A percentile compares a stretch with the other conserved stretches of the same genome.
phyloP scores from a whole-genome alignment of 2,329 filamentous ascomycete genomes.

The Endoconidiophora polonica region DNA sequence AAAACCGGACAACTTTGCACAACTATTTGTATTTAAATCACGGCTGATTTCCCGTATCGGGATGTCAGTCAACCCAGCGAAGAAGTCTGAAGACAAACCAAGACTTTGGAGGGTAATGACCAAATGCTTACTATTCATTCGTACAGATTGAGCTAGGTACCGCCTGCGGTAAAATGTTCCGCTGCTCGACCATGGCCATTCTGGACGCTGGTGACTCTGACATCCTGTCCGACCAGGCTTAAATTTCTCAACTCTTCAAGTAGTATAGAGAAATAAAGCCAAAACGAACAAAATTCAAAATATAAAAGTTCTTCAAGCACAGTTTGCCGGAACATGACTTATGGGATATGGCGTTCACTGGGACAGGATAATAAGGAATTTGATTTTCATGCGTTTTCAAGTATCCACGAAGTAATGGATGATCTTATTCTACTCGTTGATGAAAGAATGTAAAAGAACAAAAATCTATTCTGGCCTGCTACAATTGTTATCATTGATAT shows the following conservation, averaged over 20 bases:
- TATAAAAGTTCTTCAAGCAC: slow-evolving; percentile 2
- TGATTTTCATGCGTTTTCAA: slow-evolving; percentile 5
- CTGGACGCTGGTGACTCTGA: slow-evolving; percentile 97
- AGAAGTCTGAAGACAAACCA: slow-evolving; percentile 48
- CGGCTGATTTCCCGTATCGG: no score
- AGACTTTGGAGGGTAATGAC: slow-evolving; percentile 72
- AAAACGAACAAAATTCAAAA: slow-evolving; percentile 7
- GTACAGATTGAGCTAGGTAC: slow-evolving; percentile 91
- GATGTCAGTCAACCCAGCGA: slow-evolving; percentile 53
- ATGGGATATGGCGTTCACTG: slow-evolving; percentile 9
- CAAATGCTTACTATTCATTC: slow-evolving; percentile 36
- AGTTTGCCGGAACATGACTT: neutral
- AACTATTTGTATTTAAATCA: neutral
- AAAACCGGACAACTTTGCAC: neutral
- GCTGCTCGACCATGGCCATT: slow-evolving; percentile 92
- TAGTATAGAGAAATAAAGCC: slow-evolving; percentile 4
- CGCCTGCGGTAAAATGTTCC: slow-evolving; percentile 97
- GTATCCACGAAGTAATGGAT: slow-evolving; percentile 2
- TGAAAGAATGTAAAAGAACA: neutral
- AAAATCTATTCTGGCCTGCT: neutral
- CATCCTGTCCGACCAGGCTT: slow-evolving; percentile 62
- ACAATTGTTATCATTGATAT: neutral
- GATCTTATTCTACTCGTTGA: neutral
- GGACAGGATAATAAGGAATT: slow-evolving; percentile 1
- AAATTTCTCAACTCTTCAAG: slow-evolving; percentile 10